Conservation (phyloP, 169 alveolate genomes). For the Plasmodium billcollinsi region DNA sequence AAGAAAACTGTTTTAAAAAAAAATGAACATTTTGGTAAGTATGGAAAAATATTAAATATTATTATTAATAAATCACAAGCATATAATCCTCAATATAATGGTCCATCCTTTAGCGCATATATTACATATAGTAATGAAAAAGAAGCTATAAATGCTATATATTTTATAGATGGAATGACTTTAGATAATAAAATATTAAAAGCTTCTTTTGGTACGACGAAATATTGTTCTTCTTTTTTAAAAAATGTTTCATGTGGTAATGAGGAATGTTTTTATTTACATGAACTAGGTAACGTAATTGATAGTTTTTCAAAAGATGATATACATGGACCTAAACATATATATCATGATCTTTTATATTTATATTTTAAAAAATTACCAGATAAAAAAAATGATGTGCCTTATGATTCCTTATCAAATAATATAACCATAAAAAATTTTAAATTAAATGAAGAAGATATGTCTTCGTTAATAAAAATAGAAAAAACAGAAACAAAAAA, state of each 20-base stretch:
- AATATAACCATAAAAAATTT: not conserved
- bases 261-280: conserved; percentile 94
- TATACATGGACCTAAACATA: conserved; percentile 74
- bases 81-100: conserved; percentile 88
- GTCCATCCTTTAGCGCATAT: conserved; percentile 94
- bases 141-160: conserved; percentile 94
- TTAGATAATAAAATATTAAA: conserved; percentile 90
- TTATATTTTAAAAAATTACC: conserved; percentile 62
- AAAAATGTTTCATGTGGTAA: conserved; percentile 90
- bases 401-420: not conserved
- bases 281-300: conserved; percentile 89
- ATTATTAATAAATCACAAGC: conserved; percentile 89
- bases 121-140: conserved; percentile 92
- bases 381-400: conserved; percentile 20
- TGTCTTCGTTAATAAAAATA: not conserved
- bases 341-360: conserved; percentile 76
- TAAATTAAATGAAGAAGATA: not conserved
- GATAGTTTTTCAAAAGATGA: conserved; percentile 85
- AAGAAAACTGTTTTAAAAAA: conserved; percentile 89
- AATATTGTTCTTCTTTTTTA: conserved; percentile 93
- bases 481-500: not conserved
- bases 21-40: conserved; percentile 91
- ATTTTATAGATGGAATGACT: conserved; percentile 91
- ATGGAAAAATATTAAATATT: conserved; percentile 90
- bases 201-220: conserved; percentile 96